A percentile compares a stretch with the other conserved stretches of the same genome.
phyloP scores from a whole-genome alignment of 768 basidiomycete species.

The Boletus subparvulus region DNA sequence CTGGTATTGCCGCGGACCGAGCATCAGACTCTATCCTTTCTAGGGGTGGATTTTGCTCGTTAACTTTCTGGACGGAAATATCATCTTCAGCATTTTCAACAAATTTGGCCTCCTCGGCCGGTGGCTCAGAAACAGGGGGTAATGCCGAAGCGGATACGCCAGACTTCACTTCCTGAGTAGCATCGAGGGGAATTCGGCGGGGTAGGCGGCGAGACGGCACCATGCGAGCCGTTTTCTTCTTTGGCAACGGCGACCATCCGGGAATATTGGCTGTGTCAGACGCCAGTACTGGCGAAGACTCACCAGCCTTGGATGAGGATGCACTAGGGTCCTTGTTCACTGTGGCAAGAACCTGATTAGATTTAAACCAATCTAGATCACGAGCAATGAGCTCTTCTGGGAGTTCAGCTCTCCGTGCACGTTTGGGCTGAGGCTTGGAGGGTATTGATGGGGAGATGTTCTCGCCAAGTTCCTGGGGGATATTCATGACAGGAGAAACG shows the following conservation, averaged over 20 bases:
- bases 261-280: not conserved
- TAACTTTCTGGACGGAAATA: not conserved
- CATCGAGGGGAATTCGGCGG: conserved; percentile 12
- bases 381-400: conserved; percentile 26
- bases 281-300: not conserved
- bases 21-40: not conserved
- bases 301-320: not conserved
- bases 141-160: not conserved
- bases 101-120: not conserved
- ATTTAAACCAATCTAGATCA: conserved; percentile 32
- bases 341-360: conserved; percentile 2
- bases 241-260: not conserved
- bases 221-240: conserved; percentile 27
- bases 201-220: conserved; percentile 25
- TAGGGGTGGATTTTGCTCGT: not conserved
- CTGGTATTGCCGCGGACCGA: not conserved
- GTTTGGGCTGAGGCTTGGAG: conserved; percentile 30
- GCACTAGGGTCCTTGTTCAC: not conserved
- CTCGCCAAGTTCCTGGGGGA: not conserved
- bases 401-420: conserved; percentile 21
- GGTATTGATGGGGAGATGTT: not conserved
- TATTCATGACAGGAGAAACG: not conserved
- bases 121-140: not conserved
- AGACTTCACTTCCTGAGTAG: not conserved
- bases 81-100: not conserved